Percentiles rank a stretch among this genome's conserved stretches.
These are phyloP conservation scores for Hanseniaspora valbyensis DNA, from an alignment of 805 yeast species.

Conservation along the genomic window DNA sequence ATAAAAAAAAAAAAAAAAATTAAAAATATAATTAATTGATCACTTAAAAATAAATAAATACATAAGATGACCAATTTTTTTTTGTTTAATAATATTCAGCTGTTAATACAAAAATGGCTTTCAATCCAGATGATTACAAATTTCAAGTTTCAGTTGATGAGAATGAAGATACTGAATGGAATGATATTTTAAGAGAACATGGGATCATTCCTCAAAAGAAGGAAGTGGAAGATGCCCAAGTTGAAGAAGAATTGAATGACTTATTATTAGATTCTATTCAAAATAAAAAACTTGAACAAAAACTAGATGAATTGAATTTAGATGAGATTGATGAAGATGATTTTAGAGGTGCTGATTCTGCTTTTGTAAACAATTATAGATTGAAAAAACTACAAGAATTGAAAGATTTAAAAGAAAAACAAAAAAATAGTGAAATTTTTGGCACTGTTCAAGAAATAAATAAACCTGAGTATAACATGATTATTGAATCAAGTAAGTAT, in stretches of 20 bases:
- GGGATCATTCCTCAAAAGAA: slow-evolving; percentile 90
- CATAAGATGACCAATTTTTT: too few relatives aligned
- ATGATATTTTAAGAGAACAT: slow-evolving; percentile 78
- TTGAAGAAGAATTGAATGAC: slow-evolving; percentile 80
- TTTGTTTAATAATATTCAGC: too few relatives aligned
- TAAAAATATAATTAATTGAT: too few relatives aligned
- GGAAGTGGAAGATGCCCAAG: slow-evolving; percentile 73
- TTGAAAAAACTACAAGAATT: slow-evolving; percentile 69
- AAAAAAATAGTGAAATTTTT: slow-evolving; percentile 37
- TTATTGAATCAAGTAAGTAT: slow-evolving; percentile 62
- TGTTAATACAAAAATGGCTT: slow-evolving; percentile 1
- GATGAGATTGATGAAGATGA: slow-evolving; percentile 94
- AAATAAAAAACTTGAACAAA: slow-evolving; percentile 46
- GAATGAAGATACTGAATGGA: slow-evolving; percentile 97
- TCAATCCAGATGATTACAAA: slow-evolving; percentile 40
- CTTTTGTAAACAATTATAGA: slow-evolving; percentile 67
- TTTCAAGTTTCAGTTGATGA: slow-evolving; percentile 85
- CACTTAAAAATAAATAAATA: too few relatives aligned
- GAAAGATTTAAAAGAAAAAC: slow-evolving; percentile 38
- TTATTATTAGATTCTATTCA: slow-evolving; percentile 61
- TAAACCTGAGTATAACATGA: slow-evolving; percentile 80
- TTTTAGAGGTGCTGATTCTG: slow-evolving; percentile 70
- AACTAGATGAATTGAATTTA: slow-evolving; percentile 64
- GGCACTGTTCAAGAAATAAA: slow-evolving; percentile 70
- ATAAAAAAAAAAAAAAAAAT: too few relatives aligned